Evolutionary conservation across 805 yeast species (phyloP), one percentile per base, ranked within the genome.

Genomic region (Ogataea nonfermentans): DNA sequence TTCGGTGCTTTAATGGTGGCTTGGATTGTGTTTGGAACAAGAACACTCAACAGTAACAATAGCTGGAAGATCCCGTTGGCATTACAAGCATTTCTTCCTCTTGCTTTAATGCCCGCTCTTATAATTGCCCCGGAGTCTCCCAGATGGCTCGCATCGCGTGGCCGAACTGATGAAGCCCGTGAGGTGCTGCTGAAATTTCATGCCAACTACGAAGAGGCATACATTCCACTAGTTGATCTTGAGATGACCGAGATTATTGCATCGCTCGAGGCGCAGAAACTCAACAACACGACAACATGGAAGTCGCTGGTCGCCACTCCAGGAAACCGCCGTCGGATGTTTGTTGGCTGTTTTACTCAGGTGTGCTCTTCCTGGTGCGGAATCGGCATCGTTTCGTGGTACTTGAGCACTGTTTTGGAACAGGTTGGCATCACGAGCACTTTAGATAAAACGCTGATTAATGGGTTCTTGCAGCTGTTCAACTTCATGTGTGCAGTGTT

Each of bases 361-460:
- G 44, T 51, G 20, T 49, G 68, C 42, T 57, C 57, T 56, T 71
- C 66, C 40, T 56, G 65, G 29, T 62, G 67, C 10, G 76, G 76
- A 49, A 68, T 67, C 46, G 73, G 72, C 38, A 56, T 71, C 36
- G 70, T 71, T 13, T 63, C 71, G 2, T 71, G 68, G 58, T 71
- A 71, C 52, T 53, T 71, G 39, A 62, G 20, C 31, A 48, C 15
- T 67, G 81, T 77, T 12, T 64, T 77, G 47, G 51, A 59, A 44
- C 66, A 77, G 11, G 73, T 77, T 53, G 81, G 82, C 41, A 69
- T 75, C 49, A 73, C 74, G 36, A 63, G 62, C 9, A 59, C 68
- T 17, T 56, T 55, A 25, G 55, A 59, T 33, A 76, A 76, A 55
- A 65, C 74, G 36, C 56, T 68, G 39, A 70, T 75, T 54, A 76